phyloP scores from a whole-genome alignment of 2,329 filamentous ascomycete species.

The Lachnellula hyalina region DNA sequence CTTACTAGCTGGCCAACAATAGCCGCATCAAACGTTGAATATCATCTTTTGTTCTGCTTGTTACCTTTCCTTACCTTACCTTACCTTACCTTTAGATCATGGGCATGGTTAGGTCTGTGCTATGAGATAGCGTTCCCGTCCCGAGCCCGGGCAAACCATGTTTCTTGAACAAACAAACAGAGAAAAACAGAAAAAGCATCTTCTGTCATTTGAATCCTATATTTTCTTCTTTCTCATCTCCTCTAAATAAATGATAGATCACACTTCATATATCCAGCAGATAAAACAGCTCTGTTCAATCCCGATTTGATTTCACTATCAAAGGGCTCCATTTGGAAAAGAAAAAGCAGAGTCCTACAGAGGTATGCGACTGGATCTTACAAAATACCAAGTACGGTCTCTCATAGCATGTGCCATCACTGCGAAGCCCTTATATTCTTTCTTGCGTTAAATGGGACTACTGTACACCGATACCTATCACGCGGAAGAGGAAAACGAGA shows the following conservation, averaged over 20 bases:
- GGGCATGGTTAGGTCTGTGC: not conserved
- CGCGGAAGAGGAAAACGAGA: not conserved
- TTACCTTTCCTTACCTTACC: not conserved
- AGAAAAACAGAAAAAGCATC: too few relatives aligned
- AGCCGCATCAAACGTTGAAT: not conserved
- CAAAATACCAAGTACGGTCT: not conserved
- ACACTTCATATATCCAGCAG: not conserved
- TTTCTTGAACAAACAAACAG: too few relatives aligned
- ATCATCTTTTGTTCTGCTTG: not conserved
- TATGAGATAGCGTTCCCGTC: not conserved
- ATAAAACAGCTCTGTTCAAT: slow-evolving; percentile 3
- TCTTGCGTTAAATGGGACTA: not conserved
- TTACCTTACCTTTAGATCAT: not conserved
- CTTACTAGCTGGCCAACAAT: not conserved
- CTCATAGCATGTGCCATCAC: too few relatives aligned
- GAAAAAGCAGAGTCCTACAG: not conserved
- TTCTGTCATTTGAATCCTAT: not conserved
- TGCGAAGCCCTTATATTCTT: too few relatives aligned
- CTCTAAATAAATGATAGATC: not conserved
- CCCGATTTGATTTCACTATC: not conserved
- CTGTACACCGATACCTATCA: not conserved
- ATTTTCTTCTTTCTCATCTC: not conserved
- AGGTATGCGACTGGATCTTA: not conserved
- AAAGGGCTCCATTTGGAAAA: not conserved
- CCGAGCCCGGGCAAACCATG: not conserved